A percentile compares a stretch with the other conserved stretches of the same genome.
phyloP scores from a whole-genome alignment of 1,284 basidiomycete genomes.

The Rhodotorula sp. region DNA sequence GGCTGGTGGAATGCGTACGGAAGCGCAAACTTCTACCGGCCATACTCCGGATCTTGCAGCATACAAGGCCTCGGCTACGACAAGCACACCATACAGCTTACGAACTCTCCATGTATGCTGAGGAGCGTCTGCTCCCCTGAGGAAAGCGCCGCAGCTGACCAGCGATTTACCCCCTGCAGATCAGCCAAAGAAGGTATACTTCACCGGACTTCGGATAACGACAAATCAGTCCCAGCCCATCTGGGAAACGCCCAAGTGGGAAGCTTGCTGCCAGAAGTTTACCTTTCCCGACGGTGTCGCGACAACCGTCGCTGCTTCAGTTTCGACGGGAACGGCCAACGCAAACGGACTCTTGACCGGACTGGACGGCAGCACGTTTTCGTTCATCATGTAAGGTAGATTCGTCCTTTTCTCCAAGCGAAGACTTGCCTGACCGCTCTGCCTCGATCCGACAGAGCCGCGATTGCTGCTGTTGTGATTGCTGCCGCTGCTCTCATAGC shows the following conservation, averaged over 20 bases:
- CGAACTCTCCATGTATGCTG: slow-evolving; percentile 19
- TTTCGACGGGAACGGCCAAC: neutral
- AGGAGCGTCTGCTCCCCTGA: neutral
- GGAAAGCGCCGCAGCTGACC: too few relatives aligned
- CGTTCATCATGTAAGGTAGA: neutral
- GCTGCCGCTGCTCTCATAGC: neutral
- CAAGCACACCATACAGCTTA: slow-evolving; percentile 14
- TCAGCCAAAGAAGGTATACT: slow-evolving; percentile 17
- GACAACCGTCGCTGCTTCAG: slow-evolving; percentile 2
- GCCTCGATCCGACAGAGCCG: neutral
- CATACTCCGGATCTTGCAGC: slow-evolving; percentile 20
- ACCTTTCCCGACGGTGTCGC: slow-evolving; percentile 11
- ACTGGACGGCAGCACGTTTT: neutral
- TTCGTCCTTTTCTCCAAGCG: too few relatives aligned
- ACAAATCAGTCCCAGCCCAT: slow-evolving; percentile 12
- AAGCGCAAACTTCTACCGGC: neutral
- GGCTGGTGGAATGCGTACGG: slow-evolving; percentile 20
- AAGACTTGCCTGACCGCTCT: neutral
- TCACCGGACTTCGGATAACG: slow-evolving; percentile 23
- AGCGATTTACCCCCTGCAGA: neutral
- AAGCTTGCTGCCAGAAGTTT: slow-evolving; percentile 7
- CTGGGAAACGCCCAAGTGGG: slow-evolving; percentile 15
- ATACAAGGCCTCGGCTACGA: slow-evolving; percentile 19
- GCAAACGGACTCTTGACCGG: neutral
- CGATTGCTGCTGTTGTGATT: neutral